Conservation (phyloP, 78 protist species). For the Chrysochromulina tobinii region DNA sequence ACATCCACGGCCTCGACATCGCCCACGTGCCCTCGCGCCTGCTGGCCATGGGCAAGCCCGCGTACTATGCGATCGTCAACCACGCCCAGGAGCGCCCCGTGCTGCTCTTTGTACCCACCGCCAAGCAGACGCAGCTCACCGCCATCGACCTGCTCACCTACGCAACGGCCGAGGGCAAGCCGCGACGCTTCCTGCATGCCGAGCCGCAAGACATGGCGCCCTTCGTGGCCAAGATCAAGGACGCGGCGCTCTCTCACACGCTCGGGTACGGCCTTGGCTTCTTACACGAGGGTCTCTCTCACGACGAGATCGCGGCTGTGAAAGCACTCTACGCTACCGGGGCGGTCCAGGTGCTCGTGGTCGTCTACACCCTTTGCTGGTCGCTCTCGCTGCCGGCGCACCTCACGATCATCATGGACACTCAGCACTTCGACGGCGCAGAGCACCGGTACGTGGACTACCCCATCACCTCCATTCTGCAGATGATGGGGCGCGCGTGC, state of each 20-base stretch:
- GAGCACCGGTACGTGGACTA: constrained; percentile 82
- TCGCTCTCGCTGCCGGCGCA: constrained; percentile 51
- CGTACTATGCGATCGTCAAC: constrained; percentile 61
- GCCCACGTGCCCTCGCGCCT: constrained; percentile 77
- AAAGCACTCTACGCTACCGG: constrained; percentile 46
- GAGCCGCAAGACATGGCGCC: constrained; percentile 29
- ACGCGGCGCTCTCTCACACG: neutral
- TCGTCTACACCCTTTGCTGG: constrained; percentile 53
- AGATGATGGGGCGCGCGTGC: constrained; percentile 94
- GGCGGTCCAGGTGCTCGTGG: constrained; percentile 71
- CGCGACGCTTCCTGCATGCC: constrained; percentile 53
- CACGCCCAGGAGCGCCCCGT: constrained; percentile 70
- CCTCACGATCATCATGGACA: constrained; percentile 73
- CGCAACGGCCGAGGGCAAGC: constrained; percentile 66
- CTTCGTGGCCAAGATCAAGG: neutral
- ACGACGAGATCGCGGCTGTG: constrained; percentile 56
- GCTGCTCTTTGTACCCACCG: constrained; percentile 83
- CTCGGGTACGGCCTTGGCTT: constrained; percentile 75
- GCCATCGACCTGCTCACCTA: constrained; percentile 66
- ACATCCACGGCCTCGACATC: constrained; percentile 78
- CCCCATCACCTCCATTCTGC: constrained; percentile 88
- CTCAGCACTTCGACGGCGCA: constrained; percentile 73
- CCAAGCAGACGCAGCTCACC: constrained; percentile 57
- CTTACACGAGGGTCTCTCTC: constrained; percentile 77
- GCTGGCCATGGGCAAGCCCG: constrained; percentile 88